Evolutionary conservation across 1,139 yeast species (phyloP), one percentile per base, ranked within the genome.

Genomic region (Yamadazyma atmosphaerica): DNA sequence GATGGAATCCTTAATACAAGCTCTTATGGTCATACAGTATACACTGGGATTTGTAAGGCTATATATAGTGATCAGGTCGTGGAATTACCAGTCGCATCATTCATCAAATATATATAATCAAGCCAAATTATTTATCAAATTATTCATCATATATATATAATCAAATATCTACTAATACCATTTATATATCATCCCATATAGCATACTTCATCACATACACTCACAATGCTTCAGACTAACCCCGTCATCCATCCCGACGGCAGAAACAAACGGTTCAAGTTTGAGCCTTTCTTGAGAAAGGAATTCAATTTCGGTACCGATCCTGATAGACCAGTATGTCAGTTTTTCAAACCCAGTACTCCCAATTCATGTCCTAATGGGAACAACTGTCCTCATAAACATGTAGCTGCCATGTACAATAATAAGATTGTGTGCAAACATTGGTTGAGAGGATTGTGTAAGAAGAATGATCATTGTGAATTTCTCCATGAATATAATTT

Each of bases 391-490:
- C 94, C 95, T 19, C 83, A 87, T 62, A 86, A 89, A 55, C 98
- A 92, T 64, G 88, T 88, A 1, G 74, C 87, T 16, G 81, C 94
- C 30, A 81, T 83, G 63, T 88, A 83, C 61, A 77, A 79, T 49
- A 88, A 89, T 61, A 90, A 89, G 65, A 70, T 72, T 39, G 98
- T 92, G 13, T 92, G 98, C 60, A 92, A 94, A 72, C 98, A 92
- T 69, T 92, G 99, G 99, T 77, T 94, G 35, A 77, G 98, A 51
- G 98, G 98, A 0, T 75, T 94, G 27, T 94, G 99, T 64, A 94
- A 94, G 65, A 92, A 90, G 68, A 95, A 95, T 39, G 96, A 90
- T 52, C 90, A 86, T 47, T 94, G 98, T 64, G 99, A 94, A 65
- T 94, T 88, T 55, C 65, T 94, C 36, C 99, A 94, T 62, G 99